Evolutionary conservation across 2,329 filamentous ascomycete genomes (phyloP), one percentile per base, ranked within the genome.

Genomic region (Elsinoe fawcettii): DNA sequence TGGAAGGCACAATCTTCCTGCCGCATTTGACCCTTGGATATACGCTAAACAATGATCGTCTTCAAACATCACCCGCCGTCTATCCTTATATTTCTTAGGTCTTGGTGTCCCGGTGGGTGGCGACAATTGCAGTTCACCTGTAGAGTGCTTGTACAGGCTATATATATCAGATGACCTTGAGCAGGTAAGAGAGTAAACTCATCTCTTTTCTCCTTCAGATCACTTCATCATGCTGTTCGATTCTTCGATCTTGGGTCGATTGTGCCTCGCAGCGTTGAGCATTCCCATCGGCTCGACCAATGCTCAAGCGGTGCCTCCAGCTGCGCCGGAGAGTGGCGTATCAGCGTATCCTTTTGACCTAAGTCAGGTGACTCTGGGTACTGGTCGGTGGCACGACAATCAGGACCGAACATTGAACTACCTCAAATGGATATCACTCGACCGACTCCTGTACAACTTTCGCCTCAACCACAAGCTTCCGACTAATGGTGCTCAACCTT

Each of bases 391-490:
- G 61, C 61, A 69, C 36, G 71, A 75, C 46, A 76, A 79, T 62
- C 73, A 79, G 61, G 70, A 74, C 27, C 73, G 77, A 11, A 78
- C 77, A 0, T 61, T 78, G 12, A 67, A 62, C 25, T 80, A 80
- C 60, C 66, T 79, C 37, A 75, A 75, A 51, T 71, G 61, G 25
- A 69, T 79, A 20, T 71, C 78, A 54, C 61, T 73, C 0, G 72
- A 79, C 16, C 70, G 77, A 1, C 65, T 79, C 1, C 71, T 79
- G 16, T 79, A 79, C 65, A 72, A 73, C 61, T 80, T 79, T 66
- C 70, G 77, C 16, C 60, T 66, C 27, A 79, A 70, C 47, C 77
- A 79, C 57, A 67, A 71, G 16, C 61, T 79, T 0, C 73, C 72
- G 2, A 80, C 77, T 7, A 69, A 75, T 2, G 74, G 74, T 1